Base-by-base conservation (phyloP, 164 flowering plant species). In the Tetrastigma voinierianum region DNA sequence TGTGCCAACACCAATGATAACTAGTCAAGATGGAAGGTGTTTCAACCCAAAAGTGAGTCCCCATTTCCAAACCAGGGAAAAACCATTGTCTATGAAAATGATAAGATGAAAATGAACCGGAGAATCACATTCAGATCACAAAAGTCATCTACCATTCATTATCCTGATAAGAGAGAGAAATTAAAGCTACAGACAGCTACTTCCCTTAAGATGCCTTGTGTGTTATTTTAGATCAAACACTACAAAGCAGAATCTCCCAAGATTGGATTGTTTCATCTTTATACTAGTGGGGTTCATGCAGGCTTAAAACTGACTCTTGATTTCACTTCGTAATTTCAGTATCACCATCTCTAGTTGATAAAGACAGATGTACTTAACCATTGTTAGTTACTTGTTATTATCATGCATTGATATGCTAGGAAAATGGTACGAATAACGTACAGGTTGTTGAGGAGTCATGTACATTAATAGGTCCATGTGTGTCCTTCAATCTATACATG, bases 161-260 rank as follows among this genome's bases (percentile, higher is more conserved):
- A 49, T 49, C 52, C 14, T 49, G 52, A 49, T 49, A 49, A 49
- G 52, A 49, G 52, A 49, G 52, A 49, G 52, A 32, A 32, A 32
- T 32, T 32, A 49, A 49, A 49, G 52, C n/a, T 49, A 49, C 52
- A 5, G 16, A 49, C 52, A 13, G n/a, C 7, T 15, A 49, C 52
- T 49, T 49, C 7, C 16, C 52, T 49, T 17, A 15, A 49, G 4
- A 49, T 14, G 15, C 4, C 7, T 14, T 49, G 52, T 5, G n/a
- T 49, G 52, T n/a, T n/a, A 49, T 49, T 11, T 49, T 49, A 4
- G 15, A 49, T 14, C 16, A 49, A 49, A 49, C 52, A 2, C 18
- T 14, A 49, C 15, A 15, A 49, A 49, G n/a, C n/a, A n/a, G n/a
- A n/a, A n/a, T n/a, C n/a, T n/a, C n/a, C n/a, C n/a, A n/a, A n/a